Evolutionary conservation across 345 rosid genomes (phyloP), one percentile per base, ranked within the genome.

Genomic region (Gossypium longicalyx): DNA sequence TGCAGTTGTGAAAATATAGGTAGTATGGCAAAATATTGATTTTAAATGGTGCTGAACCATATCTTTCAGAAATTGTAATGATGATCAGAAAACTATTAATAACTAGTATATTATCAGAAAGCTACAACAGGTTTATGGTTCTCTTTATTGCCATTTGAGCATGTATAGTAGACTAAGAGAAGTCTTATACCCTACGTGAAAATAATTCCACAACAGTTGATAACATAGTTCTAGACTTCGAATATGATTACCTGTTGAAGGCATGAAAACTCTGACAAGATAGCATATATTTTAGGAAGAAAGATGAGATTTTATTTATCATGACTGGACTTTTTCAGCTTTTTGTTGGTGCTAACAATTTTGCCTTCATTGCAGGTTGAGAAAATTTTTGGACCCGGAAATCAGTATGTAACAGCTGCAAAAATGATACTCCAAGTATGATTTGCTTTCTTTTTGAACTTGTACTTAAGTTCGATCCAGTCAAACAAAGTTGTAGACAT

Each of bases 351-450:
- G 25, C 7, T 27, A 69, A 69, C 1, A 6, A 9, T 54, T 45
- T 77, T 56, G 54, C 23, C 49, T 49, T 67, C 2, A 57, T 57
- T 77, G 80, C 82, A 92, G 98, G 98, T 87, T 79, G 98, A 89
- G 83, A 92, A 94, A 85, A 82, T 94, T 77, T 85, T 94, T 81
- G 97, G 97, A 67, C 97, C 98, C 1, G 97, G 97, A 67, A 94
- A 94, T 84, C 98, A 94, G 82, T 91, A 89, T 78, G 98, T 92
- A 59, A 94, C 98, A 2, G 98, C 98, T 62, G 98, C 98, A 43
- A 94, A 94, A 85, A 94, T 94, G 98, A 90, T 91, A 76, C 89
- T 92, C 60, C 98, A 94, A 70, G 98, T 94, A 87, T 8, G 72
- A 27, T 78, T 77, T 73, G 17, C 43, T 45, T 57, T 61, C 71